Base-by-base conservation (phyloP, 352 stramenopile genomes). In the Globisporangium megalacanthum region DNA sequence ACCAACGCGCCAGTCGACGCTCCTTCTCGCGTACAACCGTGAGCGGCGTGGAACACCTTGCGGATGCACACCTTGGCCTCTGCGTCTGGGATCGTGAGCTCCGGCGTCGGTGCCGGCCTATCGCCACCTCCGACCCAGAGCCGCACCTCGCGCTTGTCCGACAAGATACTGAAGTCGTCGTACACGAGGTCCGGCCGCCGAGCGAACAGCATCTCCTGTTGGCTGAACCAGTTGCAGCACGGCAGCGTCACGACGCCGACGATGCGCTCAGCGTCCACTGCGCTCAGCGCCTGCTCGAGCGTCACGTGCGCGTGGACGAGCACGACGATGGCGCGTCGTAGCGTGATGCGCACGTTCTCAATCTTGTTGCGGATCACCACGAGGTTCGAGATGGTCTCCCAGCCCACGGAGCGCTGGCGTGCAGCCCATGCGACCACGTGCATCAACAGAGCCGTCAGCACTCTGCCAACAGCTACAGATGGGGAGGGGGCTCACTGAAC, bases 201-300 rank as follows among this genome's bases (percentile, higher is more conserved):
- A n/a, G 63, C 70, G 46, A 79, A 83, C 35, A 88, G 69, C 36
- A 39, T 31, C 53, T 91, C 79, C 47, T 93, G 83, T 19, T 78
- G 61, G 13, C 77, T 75, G 53, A 91, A 93, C 83, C 83, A 93
- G 54, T 93, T 93, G 60, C 83, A 93, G 62, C 83, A 93, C 15
- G 80, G 83, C 36, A 91, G 63, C 33, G 83, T 91, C 8, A 91
- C 70, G 5, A 91, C 75, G 6, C 78, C 83, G 19, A 75, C 75
- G 29, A 91, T 44, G 17, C 74, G 33, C 9, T 88, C 72, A 8
- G 80, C 80, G 36, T 88, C 70, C 19, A 93, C 70, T 3, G 80
- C 77, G 39, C 70, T 71, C 50, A 93, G 52, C 2, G 80, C 80
- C 60, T 93, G 83, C 14, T 79, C 72, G 22, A 93, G 58, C 49